A percentile compares a stretch with the other conserved stretches of the same genome.
Evolutionary conservation across 495 filamentous ascomycete species (phyloP).

Genomic region (Aspergillus panamensis): DNA sequence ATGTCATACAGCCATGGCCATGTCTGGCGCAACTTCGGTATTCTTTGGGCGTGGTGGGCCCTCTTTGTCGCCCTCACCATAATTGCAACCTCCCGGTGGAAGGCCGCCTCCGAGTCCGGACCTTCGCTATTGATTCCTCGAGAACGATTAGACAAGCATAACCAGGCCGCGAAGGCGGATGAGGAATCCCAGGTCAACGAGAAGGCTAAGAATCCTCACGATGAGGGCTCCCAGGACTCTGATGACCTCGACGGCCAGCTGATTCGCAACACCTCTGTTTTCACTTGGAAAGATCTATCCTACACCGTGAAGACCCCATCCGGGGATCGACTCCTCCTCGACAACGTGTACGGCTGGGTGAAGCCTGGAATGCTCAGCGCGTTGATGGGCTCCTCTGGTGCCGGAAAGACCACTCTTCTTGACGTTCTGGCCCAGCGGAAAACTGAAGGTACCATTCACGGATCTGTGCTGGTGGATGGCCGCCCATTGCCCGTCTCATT

Average conservation of each 20-base stretch:
- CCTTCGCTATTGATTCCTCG: slow-evolving; percentile 39
- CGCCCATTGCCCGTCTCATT: slow-evolving; percentile 72
- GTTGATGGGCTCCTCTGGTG: slow-evolving; percentile 63
- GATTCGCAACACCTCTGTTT: slow-evolving; percentile 50
- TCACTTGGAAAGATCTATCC: slow-evolving; percentile 59
- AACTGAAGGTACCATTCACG: slow-evolving; percentile 80
- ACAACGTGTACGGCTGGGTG: slow-evolving; percentile 85
- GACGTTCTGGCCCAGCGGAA: slow-evolving; percentile 62
- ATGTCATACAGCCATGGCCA: slow-evolving; percentile 48
- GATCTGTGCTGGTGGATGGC: slow-evolving; percentile 83
- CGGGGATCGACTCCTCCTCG: slow-evolving; percentile 52
- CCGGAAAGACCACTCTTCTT: slow-evolving; percentile 61
- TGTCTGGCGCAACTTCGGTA: slow-evolving; percentile 50
- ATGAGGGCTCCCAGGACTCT: slow-evolving; percentile 11
- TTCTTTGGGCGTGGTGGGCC: slow-evolving; percentile 46
- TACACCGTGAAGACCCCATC: slow-evolving; percentile 50
- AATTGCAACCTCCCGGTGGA: slow-evolving; percentile 38
- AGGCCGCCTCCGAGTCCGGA: slow-evolving; percentile 33
- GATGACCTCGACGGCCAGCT: slow-evolving; percentile 31
- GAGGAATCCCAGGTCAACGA: slow-evolving; percentile 35
- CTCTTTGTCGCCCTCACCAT: slow-evolving; percentile 41
- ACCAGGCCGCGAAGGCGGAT: slow-evolving; percentile 21
- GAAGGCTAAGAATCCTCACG: slow-evolving; percentile 17
- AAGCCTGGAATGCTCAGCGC: slow-evolving; percentile 81
- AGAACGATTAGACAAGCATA: slow-evolving; percentile 29